These are phyloP conservation scores for Trametes villosa DNA, from an alignment of 768 basidiomycete species.

Conservation along the genomic window DNA sequence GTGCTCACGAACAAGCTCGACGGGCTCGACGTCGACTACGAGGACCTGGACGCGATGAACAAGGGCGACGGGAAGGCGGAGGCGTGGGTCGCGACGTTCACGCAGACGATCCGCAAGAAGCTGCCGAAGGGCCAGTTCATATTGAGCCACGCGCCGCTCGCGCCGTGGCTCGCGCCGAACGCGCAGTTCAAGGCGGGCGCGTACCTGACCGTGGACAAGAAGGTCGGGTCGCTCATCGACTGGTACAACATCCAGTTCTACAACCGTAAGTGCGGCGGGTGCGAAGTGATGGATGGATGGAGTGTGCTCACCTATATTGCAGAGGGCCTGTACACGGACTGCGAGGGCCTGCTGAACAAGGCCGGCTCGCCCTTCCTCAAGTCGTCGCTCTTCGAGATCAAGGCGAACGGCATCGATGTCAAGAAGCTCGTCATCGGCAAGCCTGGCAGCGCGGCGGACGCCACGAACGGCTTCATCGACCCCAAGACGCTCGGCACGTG, in stretches of 20 bases:
- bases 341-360: constrained; percentile 40
- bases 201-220: constrained; percentile 55
- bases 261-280: constrained; percentile 11
- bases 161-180: constrained; percentile 24
- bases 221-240: constrained; percentile 60
- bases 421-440: constrained; percentile 77
- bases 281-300: background rate
- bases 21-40: constrained; percentile 32
- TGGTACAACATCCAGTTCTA: constrained; percentile 39
- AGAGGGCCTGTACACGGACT: constrained; percentile 40
- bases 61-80: constrained; percentile 26
- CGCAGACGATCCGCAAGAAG: constrained; percentile 24
- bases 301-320: background rate
- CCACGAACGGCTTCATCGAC: constrained; percentile 43
- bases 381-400: constrained; percentile 50
- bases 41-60: constrained; percentile 28
- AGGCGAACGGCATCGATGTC: constrained; percentile 53
- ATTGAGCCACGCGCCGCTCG: constrained; percentile 35
- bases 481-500: constrained; percentile 19
- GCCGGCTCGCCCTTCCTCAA: constrained; percentile 44
- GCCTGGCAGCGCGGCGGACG: constrained; percentile 44
- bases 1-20: constrained; percentile 35
- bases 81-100: constrained; percentile 30
- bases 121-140: constrained; percentile 38
- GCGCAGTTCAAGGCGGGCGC: constrained; percentile 45